These are phyloP conservation scores for Nannizziopsis arthrosporioides DNA, from an alignment of 2,329 filamentous ascomycete species.

Conservation along the genomic window DNA sequence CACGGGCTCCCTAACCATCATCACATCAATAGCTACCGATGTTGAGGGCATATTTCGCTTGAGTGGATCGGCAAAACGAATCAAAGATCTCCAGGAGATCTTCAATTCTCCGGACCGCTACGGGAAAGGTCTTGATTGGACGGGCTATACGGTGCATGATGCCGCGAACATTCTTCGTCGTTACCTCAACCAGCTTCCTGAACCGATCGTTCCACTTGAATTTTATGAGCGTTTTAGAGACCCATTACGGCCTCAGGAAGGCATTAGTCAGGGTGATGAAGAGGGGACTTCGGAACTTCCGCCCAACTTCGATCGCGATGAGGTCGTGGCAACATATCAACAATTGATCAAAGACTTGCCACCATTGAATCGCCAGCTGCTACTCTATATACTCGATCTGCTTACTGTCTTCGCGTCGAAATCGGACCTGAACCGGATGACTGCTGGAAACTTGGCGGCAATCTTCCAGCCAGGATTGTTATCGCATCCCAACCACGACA, in stretches of 20 bases:
- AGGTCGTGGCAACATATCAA: constrained; percentile 75
- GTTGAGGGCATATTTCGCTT: constrained; percentile 94
- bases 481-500: constrained; percentile 86
- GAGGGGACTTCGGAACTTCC: constrained; percentile 53
- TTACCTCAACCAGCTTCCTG: constrained; percentile 90
- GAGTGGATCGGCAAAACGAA: constrained; percentile 91
- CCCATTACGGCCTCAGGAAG: constrained; percentile 60
- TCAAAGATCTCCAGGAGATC: constrained; percentile 83
- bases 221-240: constrained; percentile 86
- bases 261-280: constrained; percentile 57
- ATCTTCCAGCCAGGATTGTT: constrained; percentile 97
- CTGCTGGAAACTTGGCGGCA: constrained; percentile 80
- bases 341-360: constrained; percentile 84
- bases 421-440: constrained; percentile 94
- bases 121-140: constrained; percentile 93
- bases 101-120: constrained; percentile 94
- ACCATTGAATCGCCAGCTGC: constrained; percentile 79
- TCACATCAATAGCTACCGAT: constrained; percentile 58
- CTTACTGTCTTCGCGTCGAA: constrained; percentile 96
- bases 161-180: constrained; percentile 90
- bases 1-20: constrained; percentile 9
- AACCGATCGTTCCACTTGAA: constrained; percentile 89
- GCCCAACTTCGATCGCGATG: constrained; percentile 60
- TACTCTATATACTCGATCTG: constrained; percentile 90
- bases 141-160: constrained; percentile 95